Evolutionary conservation across 2,329 filamentous ascomycete species (phyloP).

Genomic region (Aureobasidium sp.): DNA sequence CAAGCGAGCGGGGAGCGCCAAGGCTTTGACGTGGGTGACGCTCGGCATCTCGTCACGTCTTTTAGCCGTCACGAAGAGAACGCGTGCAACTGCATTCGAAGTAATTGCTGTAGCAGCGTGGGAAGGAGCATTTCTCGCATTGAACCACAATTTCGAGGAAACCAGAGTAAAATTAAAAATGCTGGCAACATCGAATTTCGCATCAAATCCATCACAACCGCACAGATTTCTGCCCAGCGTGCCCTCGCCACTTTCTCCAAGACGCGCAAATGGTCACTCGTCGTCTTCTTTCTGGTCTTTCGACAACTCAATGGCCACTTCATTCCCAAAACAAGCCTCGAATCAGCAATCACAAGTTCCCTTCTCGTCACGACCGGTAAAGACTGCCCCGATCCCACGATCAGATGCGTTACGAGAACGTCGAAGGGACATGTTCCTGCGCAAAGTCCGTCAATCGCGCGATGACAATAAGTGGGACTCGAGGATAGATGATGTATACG

Average conservation of each 20-base stretch:
- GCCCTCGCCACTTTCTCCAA: slow-evolving; percentile 40
- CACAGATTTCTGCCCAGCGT: slow-evolving; percentile 25
- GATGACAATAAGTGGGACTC: slow-evolving; percentile 42
- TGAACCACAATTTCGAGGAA: too few relatives aligned
- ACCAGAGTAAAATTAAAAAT: background rate
- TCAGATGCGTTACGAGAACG: slow-evolving; percentile 56
- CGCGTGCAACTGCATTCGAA: too few relatives aligned
- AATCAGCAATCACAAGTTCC: slow-evolving; percentile 14
- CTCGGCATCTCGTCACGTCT: too few relatives aligned
- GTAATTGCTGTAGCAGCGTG: too few relatives aligned
- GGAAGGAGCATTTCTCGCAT: too few relatives aligned
- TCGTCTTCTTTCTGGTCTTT: slow-evolving; percentile 18
- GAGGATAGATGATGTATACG: slow-evolving; percentile 40
- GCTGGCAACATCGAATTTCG: slow-evolving; percentile 3
- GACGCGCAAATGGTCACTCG: slow-evolving; percentile 33
- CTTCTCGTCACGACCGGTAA: slow-evolving; percentile 50
- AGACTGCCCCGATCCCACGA: slow-evolving; percentile 57
- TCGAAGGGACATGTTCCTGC: slow-evolving; percentile 61
- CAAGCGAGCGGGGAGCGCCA: background rate
- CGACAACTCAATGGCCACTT: slow-evolving; percentile 11
- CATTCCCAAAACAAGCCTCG: background rate
- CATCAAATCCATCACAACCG: background rate
- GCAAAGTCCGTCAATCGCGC: slow-evolving; percentile 43
- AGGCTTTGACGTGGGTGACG: background rate
- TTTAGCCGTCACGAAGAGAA: too few relatives aligned